These are phyloP conservation scores for Penicillium arizonense DNA, from an alignment of 495 filamentous ascomycete genomes.

Conservation along the genomic window DNA sequence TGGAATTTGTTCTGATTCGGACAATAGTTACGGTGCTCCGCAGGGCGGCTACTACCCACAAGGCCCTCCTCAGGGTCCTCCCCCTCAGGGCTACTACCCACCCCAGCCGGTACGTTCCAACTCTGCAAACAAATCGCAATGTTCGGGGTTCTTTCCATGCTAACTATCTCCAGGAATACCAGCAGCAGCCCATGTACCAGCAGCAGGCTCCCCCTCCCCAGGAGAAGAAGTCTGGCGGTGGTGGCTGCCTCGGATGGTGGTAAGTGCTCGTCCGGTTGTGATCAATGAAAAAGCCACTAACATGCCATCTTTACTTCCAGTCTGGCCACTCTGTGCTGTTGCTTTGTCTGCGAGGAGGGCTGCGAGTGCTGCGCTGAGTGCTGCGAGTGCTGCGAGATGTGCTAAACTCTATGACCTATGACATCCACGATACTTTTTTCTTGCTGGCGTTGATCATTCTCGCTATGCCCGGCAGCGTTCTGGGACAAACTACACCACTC, in stretches of 20 bases:
- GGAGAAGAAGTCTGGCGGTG: conserved; percentile 44
- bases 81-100: conserved; percentile 25
- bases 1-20: not conserved
- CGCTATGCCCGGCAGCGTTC: conserved; percentile 4
- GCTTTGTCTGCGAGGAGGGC: conserved; percentile 74
- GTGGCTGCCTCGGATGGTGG: conserved; percentile 63
- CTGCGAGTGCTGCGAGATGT: conserved; percentile 62
- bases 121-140: too few species aligned
- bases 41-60: conserved; percentile 16
- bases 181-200: too few species aligned
- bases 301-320: conserved; percentile 26
- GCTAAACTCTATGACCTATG: conserved; percentile 29
- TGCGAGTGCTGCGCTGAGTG: conserved; percentile 77
- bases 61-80: conserved; percentile 17
- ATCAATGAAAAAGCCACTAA: conserved; percentile 9
- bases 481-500: conserved; percentile 7
- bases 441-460: conserved; percentile 23
- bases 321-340: conserved; percentile 71
- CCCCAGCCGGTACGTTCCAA: conserved; percentile 10
- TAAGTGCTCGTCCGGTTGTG: conserved; percentile 25
- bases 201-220: not conserved
- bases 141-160: too few species aligned
- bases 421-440: conserved; percentile 20
- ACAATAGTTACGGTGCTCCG: conserved; percentile 7
- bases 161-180: too few species aligned